Conservation (phyloP, 257 asterid genomes). For the Solanum ahanhuiri region DNA sequence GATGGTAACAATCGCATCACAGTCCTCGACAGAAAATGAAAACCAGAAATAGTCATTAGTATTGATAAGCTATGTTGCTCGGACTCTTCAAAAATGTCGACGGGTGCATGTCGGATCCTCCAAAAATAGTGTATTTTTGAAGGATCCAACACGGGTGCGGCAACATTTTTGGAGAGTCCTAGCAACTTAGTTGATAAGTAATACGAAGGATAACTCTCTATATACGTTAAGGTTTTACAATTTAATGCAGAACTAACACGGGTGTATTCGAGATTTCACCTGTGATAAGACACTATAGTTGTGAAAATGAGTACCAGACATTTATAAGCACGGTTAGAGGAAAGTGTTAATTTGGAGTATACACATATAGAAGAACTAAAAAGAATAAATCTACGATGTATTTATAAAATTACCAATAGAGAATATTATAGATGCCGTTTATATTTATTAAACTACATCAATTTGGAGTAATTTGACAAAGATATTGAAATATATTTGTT, state of each 20-base stretch:
- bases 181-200: neutral
- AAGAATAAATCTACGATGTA: neutral
- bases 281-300: neutral
- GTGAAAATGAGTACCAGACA: neutral
- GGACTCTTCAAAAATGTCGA: too few species aligned
- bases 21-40: neutral
- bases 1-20: neutral
- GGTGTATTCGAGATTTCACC: neutral
- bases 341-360: neutral
- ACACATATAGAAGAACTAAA: neutral
- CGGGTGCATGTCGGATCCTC: too few species aligned
- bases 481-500: neutral
- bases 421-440: neutral
- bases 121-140: too few species aligned
- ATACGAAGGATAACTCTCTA: neutral
- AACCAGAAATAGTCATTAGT: neutral
- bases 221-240: neutral
- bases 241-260: neutral
- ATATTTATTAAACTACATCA: neutral
- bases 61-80: too few species aligned
- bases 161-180: too few species aligned
- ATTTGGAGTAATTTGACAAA: neutral
- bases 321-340: neutral
- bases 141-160: too few species aligned
- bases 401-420: neutral